Base-by-base conservation (phyloP, 1,139 yeast genomes). In the Hanseniaspora gamundiae region DNA sequence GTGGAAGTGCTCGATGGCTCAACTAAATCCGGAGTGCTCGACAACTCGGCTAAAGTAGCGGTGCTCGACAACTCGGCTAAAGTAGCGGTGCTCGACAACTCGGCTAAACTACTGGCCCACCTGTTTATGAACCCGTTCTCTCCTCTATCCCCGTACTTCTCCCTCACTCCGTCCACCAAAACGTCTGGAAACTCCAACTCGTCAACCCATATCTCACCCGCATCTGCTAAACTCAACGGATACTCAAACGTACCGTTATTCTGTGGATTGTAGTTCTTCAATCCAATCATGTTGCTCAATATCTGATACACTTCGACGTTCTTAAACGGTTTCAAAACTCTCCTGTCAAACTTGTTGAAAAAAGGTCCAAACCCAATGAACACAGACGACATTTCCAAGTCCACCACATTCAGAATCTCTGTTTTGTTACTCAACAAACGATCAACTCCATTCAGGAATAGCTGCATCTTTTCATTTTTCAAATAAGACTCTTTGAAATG, bases 291-390 rank as follows among this genome's bases (percentile, higher is more conserved):
- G 24, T 80, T 84, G 60, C 95, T 83, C 3, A 88, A 51, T 31
- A 87, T 67, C 51, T 80, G 77, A 60, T 85, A 88, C 8, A 88
- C 71, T 49, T 85, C 85, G 9, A 73, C 68, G 58, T 86, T 88
- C 7, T 69, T 66, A 55, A 88, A 83, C 2, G 95, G 94, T 48
- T 66, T 59, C 24, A 81, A 60, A 41, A 49, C 38, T 5, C 42
- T 45, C 42, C 47, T 42, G 16, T 60, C 56, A 8, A 58, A 60
- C 1, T 56, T 48, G n/a, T 58, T 50, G 61, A 86, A 86, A 56
- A 73, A 83, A 1, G 96, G 96, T 0, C 97, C 97, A 7, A 71
- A 61, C 0, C 81, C 95, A 39, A 85, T 56, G 58, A 88, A 88
- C 13, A 84, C 55, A 0, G 95, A 88, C 45, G 95, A 67, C 95